Base-by-base conservation (phyloP, 805 yeast species). In the Starmerella ratchasimensis region DNA sequence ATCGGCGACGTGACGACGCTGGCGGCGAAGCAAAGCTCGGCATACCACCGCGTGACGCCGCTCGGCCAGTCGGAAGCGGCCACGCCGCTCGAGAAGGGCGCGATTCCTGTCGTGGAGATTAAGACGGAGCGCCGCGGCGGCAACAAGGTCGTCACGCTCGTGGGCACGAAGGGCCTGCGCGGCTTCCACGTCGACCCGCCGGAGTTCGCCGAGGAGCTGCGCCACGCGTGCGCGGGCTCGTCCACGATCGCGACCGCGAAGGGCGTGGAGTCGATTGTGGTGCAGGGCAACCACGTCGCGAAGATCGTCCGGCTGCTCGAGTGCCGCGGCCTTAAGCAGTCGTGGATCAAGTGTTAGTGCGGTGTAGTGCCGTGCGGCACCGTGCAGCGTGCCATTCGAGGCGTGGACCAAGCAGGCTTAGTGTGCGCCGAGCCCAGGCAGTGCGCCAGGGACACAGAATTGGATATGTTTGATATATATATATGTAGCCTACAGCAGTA, bases 221-320 rank as follows among this genome's bases (percentile, higher is more conserved):
- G 78, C 42, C 72, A 74, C 16, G 75, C 74, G 45, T 90, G 97
- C 55, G 86, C 94, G 10, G 94, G 95, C 0, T 81, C 96, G 0
- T 69, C 90, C 0, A 75, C 94, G 0, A 46, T 59, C 3, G 38
- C 46, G 5, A 60, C 54, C 29, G 77, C 76, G 0, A 73, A 71
- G 21, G 69, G 72, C 13, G 70, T 69, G 28, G 56, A 65, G 28
- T 93, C 81, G 50, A 83, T 90, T 3, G 68, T 74, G 33, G 93
- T 90, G 2, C 97, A 90, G 60, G 98, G 98, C 0, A 80, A 88
- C 2, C 97, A 88, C 49, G 50, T 77, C 39, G 56, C 56, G 22
- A 68, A 71, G 51, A 75, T 74, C 34, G 53, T 64, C 15, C 49
- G 60, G 34, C 68, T 71, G 32, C 55, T 68, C 21, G 57, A 56